Base-by-base conservation (phyloP, 176 grass and related monocot genomes). In the Eremochloa ophiuroides region DNA sequence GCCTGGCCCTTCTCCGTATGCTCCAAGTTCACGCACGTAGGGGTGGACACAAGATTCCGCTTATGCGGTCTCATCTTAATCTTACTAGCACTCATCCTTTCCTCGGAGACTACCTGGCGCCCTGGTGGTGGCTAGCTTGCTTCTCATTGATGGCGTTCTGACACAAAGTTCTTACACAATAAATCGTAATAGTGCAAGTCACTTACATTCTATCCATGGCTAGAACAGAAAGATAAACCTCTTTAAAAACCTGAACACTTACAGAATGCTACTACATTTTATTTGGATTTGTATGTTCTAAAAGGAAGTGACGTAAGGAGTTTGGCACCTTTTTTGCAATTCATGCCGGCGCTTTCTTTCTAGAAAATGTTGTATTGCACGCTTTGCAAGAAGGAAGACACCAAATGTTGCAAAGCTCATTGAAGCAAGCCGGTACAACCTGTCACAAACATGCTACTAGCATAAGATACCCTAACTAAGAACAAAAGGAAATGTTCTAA, bases 391-490 rank as follows among this genome's bases (percentile, higher is more conserved):
- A 82, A 99, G 87, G 79, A 88, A 95, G 30, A 86, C 76, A 86
- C 93, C 93, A 63, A 93, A 88, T 40, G 90, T 80, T 82, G 96
- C 87, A 87, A 99, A 93, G 17, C 96, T 93, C 84, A 87, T 87
- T 65, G 96, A 99, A 84, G 96, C 96, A 87, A 91, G 80, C 71
- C 87, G 74, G 64, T 95, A 98, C 53, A 91, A 91, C 71, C 96
- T 98, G 80, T 83, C 69, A 39, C 10, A 67, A 25, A 69, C 80
- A 87, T 15, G 17, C 18, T 63, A 74, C 82, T 50, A 89, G 46
- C 38, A 83, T 66, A 80, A 75, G 5, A 71, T 29, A 30, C 23
- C 28, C 30, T 15, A 78, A 37, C 17, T 38, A 29, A 58, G 28
- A 59, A 16, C 72, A 4, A 67, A 17, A 29, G 4, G 28, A 61